Evolutionary conservation across 1,284 basidiomycete species (phyloP).

Genomic region (Naganishia sp.): DNA sequence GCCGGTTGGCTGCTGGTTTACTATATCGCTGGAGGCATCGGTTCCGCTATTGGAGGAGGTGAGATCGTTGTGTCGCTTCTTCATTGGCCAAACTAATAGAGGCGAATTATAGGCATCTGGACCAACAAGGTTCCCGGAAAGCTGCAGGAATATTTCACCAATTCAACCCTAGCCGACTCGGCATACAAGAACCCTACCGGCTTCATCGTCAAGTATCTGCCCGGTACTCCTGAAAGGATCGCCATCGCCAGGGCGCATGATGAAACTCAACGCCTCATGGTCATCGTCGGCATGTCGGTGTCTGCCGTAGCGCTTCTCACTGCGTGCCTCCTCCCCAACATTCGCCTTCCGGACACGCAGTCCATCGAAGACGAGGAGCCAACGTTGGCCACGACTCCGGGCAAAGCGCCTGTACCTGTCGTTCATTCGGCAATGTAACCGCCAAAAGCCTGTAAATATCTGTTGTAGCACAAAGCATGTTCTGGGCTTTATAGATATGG

Average conservation of each 20-base stretch:
- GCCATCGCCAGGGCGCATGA: conserved; percentile 49
- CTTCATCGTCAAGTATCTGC: conserved; percentile 39
- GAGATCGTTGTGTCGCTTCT: neutral
- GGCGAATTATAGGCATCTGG: conserved; percentile 41
- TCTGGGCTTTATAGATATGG: too few relatives aligned
- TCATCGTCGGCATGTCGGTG: conserved; percentile 45
- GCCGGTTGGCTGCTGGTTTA: conserved; percentile 47
- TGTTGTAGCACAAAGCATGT: too few relatives aligned
- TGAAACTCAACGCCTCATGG: conserved; percentile 46
- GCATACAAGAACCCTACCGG: conserved; percentile 47
- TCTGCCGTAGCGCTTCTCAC: conserved; percentile 39
- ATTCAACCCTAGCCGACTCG: conserved; percentile 38
- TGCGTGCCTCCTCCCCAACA: conserved; percentile 40
- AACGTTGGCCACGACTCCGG: neutral
- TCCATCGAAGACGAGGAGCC: conserved; percentile 39
- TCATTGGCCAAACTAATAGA: neutral
- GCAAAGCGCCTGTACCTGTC: neutral
- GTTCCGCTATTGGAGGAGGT: conserved; percentile 49
- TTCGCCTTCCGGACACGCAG: conserved; percentile 43
- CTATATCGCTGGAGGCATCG: conserved; percentile 51
- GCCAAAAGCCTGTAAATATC: too few relatives aligned
- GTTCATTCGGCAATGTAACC: neutral
- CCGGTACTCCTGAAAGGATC: conserved; percentile 41
- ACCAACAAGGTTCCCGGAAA: conserved; percentile 45
- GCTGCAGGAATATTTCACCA: conserved; percentile 41